phyloP scores from a whole-genome alignment of 805 yeast species.

The Lachancea sp. region DNA sequence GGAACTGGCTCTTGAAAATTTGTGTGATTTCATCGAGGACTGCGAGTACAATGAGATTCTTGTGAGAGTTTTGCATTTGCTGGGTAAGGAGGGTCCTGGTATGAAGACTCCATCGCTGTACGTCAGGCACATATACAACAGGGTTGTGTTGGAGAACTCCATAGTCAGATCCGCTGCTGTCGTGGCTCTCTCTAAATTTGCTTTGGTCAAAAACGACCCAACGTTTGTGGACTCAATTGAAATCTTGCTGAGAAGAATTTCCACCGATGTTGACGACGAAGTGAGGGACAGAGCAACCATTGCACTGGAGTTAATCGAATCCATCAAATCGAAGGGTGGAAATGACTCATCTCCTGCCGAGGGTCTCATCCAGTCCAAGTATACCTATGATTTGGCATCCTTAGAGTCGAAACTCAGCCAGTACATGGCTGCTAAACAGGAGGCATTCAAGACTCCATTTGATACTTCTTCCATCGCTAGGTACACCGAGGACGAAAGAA shows the following conservation, averaged over 20 bases:
- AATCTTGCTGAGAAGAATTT: slow-evolving; percentile 72
- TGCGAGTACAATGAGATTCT: slow-evolving; percentile 93
- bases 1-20: slow-evolving; percentile 74
- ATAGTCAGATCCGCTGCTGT: slow-evolving; percentile 95
- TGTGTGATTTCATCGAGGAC: slow-evolving; percentile 97
- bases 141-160: slow-evolving; percentile 93
- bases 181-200: slow-evolving; percentile 85
- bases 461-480: slow-evolving; percentile 64
- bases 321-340: slow-evolving; percentile 33
- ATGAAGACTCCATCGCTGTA: slow-evolving; percentile 81
- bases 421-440: slow-evolving; percentile 45
- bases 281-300: slow-evolving; percentile 96
- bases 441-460: slow-evolving; percentile 49
- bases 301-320: slow-evolving; percentile 60
- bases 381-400: slow-evolving; percentile 63
- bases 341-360: slow-evolving; percentile 10
- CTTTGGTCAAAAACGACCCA: slow-evolving; percentile 62
- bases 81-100: slow-evolving; percentile 92
- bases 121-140: slow-evolving; percentile 92
- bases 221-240: slow-evolving; percentile 61
- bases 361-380: slow-evolving; percentile 57
- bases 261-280: slow-evolving; percentile 88
- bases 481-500: slow-evolving; percentile 60
- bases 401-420: slow-evolving; percentile 71
- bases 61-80: slow-evolving; percentile 83